Evolutionary conservation across 2,329 filamentous ascomycete genomes (phyloP).

Genomic region (Talaromyces sp.): DNA sequence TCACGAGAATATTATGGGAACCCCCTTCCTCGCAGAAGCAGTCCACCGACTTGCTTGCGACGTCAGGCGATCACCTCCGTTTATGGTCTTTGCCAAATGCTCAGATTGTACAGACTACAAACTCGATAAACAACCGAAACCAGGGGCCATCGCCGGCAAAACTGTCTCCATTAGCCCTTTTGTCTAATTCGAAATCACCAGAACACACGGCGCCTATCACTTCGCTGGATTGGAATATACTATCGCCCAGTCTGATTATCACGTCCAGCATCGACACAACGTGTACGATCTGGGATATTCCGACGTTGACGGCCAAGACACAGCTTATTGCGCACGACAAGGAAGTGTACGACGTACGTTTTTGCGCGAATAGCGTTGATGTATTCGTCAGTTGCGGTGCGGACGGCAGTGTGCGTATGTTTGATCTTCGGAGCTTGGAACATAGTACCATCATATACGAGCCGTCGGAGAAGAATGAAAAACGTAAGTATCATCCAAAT

Average conservation of each 20-base stretch:
- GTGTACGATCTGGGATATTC: conserved; percentile 99
- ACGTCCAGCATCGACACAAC: conserved; percentile 98
- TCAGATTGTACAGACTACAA: conserved; percentile 59
- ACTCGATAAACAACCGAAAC: conserved; percentile 62
- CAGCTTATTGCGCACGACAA: conserved; percentile 98
- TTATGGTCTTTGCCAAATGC: conserved; percentile 78
- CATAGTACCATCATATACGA: conserved; percentile 99
- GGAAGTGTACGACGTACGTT: conserved; percentile 96
- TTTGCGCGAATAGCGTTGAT: conserved; percentile 97
- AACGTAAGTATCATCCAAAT: conserved; percentile 55
- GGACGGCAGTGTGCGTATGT: conserved; percentile 97
- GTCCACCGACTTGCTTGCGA: conserved; percentile 89
- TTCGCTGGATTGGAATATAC: conserved; percentile 95
- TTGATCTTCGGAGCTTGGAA: conserved; percentile 90
- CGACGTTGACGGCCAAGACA: conserved; percentile 93
- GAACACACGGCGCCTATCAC: conserved; percentile 97
- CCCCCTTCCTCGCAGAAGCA: conserved; percentile 92
- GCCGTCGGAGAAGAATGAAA: conserved; percentile 76
- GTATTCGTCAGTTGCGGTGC: conserved; percentile 98
- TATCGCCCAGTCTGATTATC: conserved; percentile 95
- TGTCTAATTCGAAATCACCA: conserved; percentile 97
- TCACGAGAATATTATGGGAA: conserved; percentile 93
- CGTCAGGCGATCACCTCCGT: conserved; percentile 88
- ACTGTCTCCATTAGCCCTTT: conserved; percentile 81
- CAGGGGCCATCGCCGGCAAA: conserved; percentile 68